Evolutionary conservation across 345 rosid genomes (phyloP).

Genomic region (Eucalyptus tenuipes): DNA sequence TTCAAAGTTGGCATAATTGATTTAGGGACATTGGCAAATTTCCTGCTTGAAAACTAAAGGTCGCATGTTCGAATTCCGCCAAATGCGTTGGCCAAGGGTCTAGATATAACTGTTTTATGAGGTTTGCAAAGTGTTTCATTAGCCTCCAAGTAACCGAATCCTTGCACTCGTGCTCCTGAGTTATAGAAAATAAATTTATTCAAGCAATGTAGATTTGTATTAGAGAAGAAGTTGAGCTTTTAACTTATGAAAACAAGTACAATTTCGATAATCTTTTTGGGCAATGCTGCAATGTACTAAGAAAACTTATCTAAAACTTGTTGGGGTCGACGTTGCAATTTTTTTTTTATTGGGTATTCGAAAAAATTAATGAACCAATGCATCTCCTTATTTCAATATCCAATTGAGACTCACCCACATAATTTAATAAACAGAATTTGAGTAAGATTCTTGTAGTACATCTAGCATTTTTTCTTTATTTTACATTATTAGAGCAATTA

Average conservation of each 20-base stretch:
- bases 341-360: not conserved
- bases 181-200: not conserved
- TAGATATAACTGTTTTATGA: not conserved
- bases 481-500: not conserved
- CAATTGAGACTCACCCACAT: not conserved
- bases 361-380: not conserved
- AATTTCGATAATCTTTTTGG: not conserved
- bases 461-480: not conserved
- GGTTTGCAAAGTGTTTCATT: not conserved
- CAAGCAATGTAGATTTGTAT: not conserved
- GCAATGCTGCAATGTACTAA: not conserved
- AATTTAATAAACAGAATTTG: not conserved
- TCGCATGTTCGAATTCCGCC: not conserved
- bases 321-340: not conserved
- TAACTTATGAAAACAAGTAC: not conserved
- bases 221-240: not conserved
- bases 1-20: not conserved
- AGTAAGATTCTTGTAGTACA: not conserved
- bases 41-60: not conserved
- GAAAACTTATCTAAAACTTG: not conserved
- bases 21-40: not conserved
- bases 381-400: not conserved
- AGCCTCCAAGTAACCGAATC: not conserved
- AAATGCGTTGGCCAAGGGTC: not conserved
- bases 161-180: not conserved